Conservation (phyloP, 2,329 filamentous ascomycete species). For the Epichloe aotearoae region DNA sequence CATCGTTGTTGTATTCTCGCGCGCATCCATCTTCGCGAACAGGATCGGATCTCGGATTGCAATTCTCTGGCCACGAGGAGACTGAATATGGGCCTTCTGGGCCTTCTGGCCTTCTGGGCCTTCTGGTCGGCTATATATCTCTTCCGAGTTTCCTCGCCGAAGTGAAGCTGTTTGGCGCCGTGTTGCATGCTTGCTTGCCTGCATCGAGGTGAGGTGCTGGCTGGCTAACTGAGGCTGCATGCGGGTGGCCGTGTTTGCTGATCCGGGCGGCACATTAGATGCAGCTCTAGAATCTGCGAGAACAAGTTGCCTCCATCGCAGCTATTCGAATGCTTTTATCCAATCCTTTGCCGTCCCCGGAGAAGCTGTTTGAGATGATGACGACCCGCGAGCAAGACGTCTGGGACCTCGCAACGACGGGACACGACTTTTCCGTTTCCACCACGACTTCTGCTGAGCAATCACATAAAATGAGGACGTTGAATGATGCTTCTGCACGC, state of each 20-base stretch:
- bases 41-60: no score
- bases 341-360: conserved; percentile 27
- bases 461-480: conserved; percentile 36
- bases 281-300: neutral
- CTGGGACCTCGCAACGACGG: conserved; percentile 21
- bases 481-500: conserved; percentile 40
- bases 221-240: neutral
- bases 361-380: conserved; percentile 27
- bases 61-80: no score
- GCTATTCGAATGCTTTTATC: conserved; percentile 30
- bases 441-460: conserved; percentile 25
- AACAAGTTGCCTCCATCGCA: conserved; percentile 1
- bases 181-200: neutral
- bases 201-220: neutral
- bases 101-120: no score
- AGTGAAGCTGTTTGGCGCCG: no score
- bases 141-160: no score
- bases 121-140: no score
- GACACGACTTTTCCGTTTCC: conserved; percentile 21
- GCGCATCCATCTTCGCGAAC: no score
- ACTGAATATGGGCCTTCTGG: no score
- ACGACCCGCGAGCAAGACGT: conserved; percentile 26
- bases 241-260: neutral
- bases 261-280: neutral
- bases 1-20: no score